Evolutionary conservation across 306 rosid genomes (phyloP).

Genomic region (Canavalia gladiata): DNA sequence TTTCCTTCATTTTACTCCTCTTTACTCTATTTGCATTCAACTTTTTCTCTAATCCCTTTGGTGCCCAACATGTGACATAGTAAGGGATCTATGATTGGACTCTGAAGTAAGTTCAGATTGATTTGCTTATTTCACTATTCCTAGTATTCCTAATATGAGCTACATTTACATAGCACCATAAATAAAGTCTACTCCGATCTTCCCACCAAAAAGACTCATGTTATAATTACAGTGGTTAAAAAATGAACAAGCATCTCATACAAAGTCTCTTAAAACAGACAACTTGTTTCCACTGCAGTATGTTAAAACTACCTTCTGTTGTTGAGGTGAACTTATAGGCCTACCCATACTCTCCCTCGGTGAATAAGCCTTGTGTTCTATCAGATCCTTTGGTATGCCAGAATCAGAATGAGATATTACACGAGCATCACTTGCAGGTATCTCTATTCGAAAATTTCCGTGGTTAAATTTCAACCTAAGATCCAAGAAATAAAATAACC

Average conservation of each 20-base stretch:
- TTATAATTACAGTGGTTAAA: background rate
- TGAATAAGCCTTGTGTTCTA: slow-evolving; percentile 1
- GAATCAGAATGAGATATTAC: slow-evolving; percentile 2
- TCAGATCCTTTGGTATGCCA: background rate
- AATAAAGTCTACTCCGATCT: background rate
- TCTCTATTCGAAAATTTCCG: background rate
- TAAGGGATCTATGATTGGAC: background rate
- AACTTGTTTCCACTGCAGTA: background rate
- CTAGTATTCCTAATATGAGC: background rate
- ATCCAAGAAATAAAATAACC: background rate
- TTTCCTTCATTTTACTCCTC: no score
- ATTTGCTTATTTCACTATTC: background rate
- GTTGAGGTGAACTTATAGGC: background rate
- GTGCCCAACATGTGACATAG: background rate
- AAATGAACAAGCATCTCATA: background rate
- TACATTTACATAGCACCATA: background rate
- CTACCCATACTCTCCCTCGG: background rate
- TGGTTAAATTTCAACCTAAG: slow-evolving; percentile 11
- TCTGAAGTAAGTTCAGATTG: background rate
- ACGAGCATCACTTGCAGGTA: slow-evolving; percentile 1
- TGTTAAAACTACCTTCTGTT: background rate
- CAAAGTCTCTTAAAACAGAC: background rate
- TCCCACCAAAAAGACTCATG: background rate
- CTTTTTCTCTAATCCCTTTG: no score
- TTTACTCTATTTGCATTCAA: no score